phyloP scores from a whole-genome alignment of 2,329 filamentous ascomycete species.

The Paracoccidioides lutzii region DNA sequence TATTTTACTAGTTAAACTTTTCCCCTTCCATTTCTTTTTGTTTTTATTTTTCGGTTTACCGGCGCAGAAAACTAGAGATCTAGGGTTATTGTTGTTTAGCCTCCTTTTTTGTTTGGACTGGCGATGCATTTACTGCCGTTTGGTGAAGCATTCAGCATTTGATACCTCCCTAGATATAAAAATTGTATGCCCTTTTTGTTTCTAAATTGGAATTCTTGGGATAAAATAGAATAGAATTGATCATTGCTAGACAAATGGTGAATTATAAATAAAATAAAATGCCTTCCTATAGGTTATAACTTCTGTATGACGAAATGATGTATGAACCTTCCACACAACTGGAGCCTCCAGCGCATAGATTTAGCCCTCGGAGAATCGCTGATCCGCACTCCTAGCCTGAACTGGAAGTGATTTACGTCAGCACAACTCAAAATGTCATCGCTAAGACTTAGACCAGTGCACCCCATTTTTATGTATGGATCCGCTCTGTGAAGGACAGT shows the following conservation, averaged over 20 bases:
- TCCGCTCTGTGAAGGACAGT: neutral
- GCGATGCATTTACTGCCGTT: neutral
- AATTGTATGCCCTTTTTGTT: neutral
- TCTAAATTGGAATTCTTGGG: no score
- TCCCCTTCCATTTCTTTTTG: neutral
- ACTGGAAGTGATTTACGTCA: no score
- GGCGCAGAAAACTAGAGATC: neutral
- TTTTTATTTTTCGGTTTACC: neutral
- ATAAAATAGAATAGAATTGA: no score
- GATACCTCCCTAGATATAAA: neutral
- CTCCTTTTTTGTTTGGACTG: neutral
- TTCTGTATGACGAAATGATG: no score
- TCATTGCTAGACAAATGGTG: no score
- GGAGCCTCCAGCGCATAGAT: no score
- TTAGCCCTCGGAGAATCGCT: no score
- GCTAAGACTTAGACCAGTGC: neutral
- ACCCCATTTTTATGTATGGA: neutral
- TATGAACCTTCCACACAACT: no score
- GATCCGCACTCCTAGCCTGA: no score
- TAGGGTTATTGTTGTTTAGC: neutral
- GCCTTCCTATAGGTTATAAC: no score
- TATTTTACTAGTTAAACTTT: neutral
- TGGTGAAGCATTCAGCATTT: neutral
- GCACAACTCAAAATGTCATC: no score
- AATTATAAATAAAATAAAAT: no score